Base-by-base conservation (phyloP, 2,329 filamentous ascomycete genomes). In the Alternaria hordeiaustralica region DNA sequence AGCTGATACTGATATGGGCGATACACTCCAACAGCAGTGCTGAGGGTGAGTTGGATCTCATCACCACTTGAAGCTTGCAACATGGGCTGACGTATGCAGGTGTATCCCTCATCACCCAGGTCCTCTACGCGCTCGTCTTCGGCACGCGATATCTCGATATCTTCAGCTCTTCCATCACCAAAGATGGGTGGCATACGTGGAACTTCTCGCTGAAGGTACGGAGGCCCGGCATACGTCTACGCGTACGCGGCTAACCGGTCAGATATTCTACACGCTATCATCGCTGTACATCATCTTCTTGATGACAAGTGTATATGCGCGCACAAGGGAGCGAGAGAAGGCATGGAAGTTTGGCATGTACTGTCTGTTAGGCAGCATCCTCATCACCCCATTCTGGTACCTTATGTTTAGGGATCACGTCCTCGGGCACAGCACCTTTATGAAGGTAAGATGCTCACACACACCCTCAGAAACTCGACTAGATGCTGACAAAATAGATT, bases 41-140 rank as follows among this genome's bases (percentile, higher is more conserved):
- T 51, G 94, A 97, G 85, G 93, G 90, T 89, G 81, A 61, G 64
- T 59, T 47, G 43, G 28, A 25, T 33, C 46, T n/a, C 6, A 23
- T 4, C 7, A 25, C 28, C 20, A 36, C 15, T 18, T 41, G 18
- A 33, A 26, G 21, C 54, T 47, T 11, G 54, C 47, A 15, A 21
- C 30, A 23, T 47, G 9, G 58, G 57, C 60, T 65, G 36, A 67
- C 62, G 23, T 36, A 43, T 50, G 23, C 61, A 92, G 91, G 94
- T 63, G 92, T 97, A 65, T 97, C 94, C 23, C 89, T 97, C 76
- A 92, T 98, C 74, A 97, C 92, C 1, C 95, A 98, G 81, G 86
- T 90, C 60, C 89, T 97, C 69, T 98, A 98, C 82, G 89, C 90
- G 59, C 79, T 91, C 67, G 94, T 98, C 61, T 98, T 97, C 82